These are phyloP conservation scores for Cladophialophora yegresii DNA, from an alignment of 2,329 filamentous ascomycete genomes.

Conservation along the genomic window DNA sequence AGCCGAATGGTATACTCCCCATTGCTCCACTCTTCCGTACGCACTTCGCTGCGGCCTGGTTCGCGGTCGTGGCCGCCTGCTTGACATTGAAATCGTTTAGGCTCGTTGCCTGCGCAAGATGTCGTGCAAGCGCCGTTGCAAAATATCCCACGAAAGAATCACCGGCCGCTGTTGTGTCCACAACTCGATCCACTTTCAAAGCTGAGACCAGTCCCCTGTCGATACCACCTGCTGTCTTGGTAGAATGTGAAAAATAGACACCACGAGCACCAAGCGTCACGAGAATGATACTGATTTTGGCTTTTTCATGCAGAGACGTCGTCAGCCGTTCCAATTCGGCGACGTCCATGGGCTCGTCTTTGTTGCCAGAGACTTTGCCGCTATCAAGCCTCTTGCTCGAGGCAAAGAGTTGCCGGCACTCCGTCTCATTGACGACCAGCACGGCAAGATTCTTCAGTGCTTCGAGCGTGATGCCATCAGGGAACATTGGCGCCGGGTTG, in stretches of 20 bases:
- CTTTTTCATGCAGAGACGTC: conserved; percentile 64
- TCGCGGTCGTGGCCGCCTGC: conserved; percentile 48
- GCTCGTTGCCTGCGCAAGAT: conserved; percentile 51
- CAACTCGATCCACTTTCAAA: conserved; percentile 68
- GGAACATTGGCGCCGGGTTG: conserved; percentile 86
- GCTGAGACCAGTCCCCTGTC: conserved; percentile 58
- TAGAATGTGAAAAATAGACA: conserved; percentile 64
- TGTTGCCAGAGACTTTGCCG: conserved; percentile 38
- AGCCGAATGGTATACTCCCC: conserved; percentile 52
- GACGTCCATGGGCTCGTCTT: conserved; percentile 28
- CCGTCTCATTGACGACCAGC: conserved; percentile 86
- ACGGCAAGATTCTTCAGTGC: conserved; percentile 71
- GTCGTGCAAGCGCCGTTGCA: conserved; percentile 68
- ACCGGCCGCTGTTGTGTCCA: conserved; percentile 91
- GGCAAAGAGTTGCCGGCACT: conserved; percentile 71
- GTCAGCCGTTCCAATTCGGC: conserved; percentile 50
- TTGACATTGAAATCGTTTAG: conserved; percentile 54
- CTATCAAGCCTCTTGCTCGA: conserved; percentile 36
- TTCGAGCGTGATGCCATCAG: conserved; percentile 65
- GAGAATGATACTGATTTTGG: conserved; percentile 70
- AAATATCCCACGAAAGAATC: conserved; percentile 94
- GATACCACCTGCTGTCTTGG: conserved; percentile 49
- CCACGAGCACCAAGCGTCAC: conserved; percentile 82
- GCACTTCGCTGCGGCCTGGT: conserved; percentile 48
- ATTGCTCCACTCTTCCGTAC: conserved; percentile 51